A percentile compares a stretch with the other conserved stretches of the same genome.
phyloP scores from a whole-genome alignment of 495 filamentous ascomycete species.

The Aspergillus egyptiacus region DNA sequence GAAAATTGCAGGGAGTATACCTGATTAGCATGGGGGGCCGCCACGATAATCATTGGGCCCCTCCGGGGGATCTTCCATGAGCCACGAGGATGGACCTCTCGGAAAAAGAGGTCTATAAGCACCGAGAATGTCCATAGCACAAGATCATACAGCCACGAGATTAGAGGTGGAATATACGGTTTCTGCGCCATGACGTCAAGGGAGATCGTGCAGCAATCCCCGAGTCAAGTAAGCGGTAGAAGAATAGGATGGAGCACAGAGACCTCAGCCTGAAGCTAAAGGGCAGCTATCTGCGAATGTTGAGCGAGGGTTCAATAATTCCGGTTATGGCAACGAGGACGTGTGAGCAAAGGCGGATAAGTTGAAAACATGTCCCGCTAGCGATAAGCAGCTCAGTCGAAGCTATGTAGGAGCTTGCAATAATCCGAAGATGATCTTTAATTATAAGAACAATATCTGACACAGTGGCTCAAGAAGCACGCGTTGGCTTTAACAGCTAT shows the following conservation, averaged over 20 bases:
- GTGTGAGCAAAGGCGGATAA: constrained; percentile 1
- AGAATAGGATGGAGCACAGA: not conserved
- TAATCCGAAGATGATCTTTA: not conserved
- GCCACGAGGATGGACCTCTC: constrained; percentile 90
- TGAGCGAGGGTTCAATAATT: not conserved
- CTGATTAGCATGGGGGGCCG: constrained; percentile 98
- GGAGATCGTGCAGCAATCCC: not conserved
- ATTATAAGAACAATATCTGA: not conserved
- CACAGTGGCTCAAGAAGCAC: not conserved
- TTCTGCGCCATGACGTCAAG: constrained; percentile 17
- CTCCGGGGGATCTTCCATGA: constrained; percentile 85
- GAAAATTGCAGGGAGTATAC: constrained; percentile 39
- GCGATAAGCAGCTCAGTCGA: constrained; percentile 1
- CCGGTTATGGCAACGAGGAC: not conserved
- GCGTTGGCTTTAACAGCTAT: constrained; percentile 5
- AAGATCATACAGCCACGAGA: constrained; percentile 72
- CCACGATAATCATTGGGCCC: constrained; percentile 91
- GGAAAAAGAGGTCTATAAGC: constrained; percentile 90
- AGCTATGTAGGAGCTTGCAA: not conserved
- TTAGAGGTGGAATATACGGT: constrained; percentile 33
- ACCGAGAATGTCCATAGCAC: constrained; percentile 79
- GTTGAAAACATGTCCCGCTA: constrained; percentile 9
- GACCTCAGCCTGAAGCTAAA: not conserved
- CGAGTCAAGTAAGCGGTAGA: not conserved
- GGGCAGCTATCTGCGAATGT: not conserved